Conservation (phyloP, 805 yeast species). For the Kuraishia capsulata region DNA sequence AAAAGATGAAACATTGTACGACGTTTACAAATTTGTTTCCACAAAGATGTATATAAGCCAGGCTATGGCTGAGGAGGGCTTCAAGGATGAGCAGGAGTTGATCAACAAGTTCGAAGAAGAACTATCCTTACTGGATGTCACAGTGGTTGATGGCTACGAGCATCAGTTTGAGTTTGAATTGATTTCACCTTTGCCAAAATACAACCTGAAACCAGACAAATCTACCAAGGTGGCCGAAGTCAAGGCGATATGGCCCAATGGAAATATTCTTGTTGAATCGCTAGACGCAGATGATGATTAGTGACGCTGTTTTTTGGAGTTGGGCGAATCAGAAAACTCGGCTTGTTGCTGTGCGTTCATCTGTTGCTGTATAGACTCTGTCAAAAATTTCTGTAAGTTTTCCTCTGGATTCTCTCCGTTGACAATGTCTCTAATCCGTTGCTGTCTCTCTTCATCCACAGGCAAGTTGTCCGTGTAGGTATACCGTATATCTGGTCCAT, state of each 20-base stretch:
- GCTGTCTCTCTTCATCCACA: slow-evolving; percentile 41
- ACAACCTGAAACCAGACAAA: slow-evolving; percentile 15
- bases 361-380: slow-evolving; percentile 9
- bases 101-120: slow-evolving; percentile 5
- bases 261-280: slow-evolving; percentile 22
- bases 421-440: slow-evolving; percentile 59
- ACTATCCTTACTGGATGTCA: slow-evolving; percentile 1
- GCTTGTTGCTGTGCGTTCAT: not conserved
- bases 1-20: slow-evolving; percentile 28
- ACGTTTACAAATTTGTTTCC: slow-evolving; percentile 43
- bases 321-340: not conserved
- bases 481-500: not conserved
- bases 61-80: not conserved
- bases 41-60: slow-evolving; percentile 20
- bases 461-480: not conserved
- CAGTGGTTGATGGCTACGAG: slow-evolving; percentile 8
- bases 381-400: slow-evolving; percentile 58
- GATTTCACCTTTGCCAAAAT: slow-evolving; percentile 25
- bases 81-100: slow-evolving; percentile 5
- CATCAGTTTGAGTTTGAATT: slow-evolving; percentile 22
- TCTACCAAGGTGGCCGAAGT: slow-evolving; percentile 12
- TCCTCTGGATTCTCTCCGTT: slow-evolving; percentile 74
- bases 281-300: slow-evolving; percentile 11
- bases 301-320: not conserved
- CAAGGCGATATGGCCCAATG: slow-evolving; percentile 27